Conservation (phyloP, 345 rosid genomes). For the Salix caprea region DNA sequence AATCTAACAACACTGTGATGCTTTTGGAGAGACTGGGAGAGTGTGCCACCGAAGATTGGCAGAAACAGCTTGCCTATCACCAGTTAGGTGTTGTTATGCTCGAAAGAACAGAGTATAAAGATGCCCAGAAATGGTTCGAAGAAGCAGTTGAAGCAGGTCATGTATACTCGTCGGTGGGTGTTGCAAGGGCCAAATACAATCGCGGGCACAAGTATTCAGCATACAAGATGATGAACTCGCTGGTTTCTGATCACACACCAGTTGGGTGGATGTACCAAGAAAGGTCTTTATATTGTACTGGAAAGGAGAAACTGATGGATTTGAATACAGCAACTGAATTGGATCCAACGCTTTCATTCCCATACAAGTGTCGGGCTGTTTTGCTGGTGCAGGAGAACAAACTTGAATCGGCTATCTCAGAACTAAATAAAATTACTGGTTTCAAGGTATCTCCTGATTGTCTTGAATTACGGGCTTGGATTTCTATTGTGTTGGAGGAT, state of each 20-base stretch:
- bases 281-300: conserved; percentile 72
- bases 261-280: conserved; percentile 94
- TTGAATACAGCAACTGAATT: conserved; percentile 61
- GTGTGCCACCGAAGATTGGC: conserved; percentile 65
- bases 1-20: conserved; percentile 83
- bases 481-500: conserved; percentile 66
- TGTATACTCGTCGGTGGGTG: conserved; percentile 61
- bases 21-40: conserved; percentile 75
- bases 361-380: conserved; percentile 79
- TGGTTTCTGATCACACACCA: conserved; percentile 54
- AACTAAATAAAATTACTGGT: conserved; percentile 70
- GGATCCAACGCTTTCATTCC: conserved; percentile 87
- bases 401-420: conserved; percentile 64
- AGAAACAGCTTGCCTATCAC: conserved; percentile 79
- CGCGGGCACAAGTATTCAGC: conserved; percentile 88
- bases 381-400: conserved; percentile 64
- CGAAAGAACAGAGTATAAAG: conserved; percentile 81
- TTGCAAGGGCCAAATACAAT: conserved; percentile 84
- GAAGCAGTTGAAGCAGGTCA: conserved; percentile 68
- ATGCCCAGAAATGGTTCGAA: conserved; percentile 80
- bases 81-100: conserved; percentile 86
- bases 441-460: conserved; percentile 79
- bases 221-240: conserved; percentile 67
- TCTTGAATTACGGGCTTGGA: conserved; percentile 90
- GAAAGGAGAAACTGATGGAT: conserved; percentile 70